phyloP scores from a whole-genome alignment of 257 asterid genomes.

The Solanum ossicruentum region DNA sequence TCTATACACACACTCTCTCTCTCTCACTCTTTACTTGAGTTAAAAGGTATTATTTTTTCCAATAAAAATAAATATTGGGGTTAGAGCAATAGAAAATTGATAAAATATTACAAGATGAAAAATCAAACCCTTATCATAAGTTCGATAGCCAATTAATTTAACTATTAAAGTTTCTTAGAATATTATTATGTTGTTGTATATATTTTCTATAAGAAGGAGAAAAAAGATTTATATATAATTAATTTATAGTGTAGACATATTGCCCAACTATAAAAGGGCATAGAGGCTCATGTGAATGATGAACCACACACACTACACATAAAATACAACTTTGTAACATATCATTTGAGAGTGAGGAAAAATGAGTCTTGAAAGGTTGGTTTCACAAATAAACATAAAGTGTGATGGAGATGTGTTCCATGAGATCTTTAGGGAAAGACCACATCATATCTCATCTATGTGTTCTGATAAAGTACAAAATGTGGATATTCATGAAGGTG shows the following conservation, averaged over 20 bases:
- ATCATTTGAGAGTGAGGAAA: background rate
- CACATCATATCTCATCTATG: background rate
- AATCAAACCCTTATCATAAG: background rate
- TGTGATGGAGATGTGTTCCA: background rate
- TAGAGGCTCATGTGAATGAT: background rate
- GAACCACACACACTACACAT: background rate
- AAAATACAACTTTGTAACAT: background rate
- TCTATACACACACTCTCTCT: too few species aligned
- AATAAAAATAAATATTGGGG: background rate
- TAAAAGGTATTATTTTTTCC: too few species aligned
- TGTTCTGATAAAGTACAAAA: background rate
- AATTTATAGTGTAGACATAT: background rate
- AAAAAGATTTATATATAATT: background rate
- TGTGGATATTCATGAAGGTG: background rate
- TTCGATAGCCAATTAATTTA: background rate
- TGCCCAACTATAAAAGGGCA: background rate
- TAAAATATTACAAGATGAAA: background rate
- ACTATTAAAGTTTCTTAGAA: background rate
- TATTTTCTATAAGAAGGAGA: background rate
- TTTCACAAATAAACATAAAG: background rate
- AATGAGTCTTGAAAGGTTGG: background rate
- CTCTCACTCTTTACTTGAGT: too few species aligned
- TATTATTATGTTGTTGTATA: background rate
- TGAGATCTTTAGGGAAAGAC: background rate
- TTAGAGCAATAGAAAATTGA: background rate